Percentiles rank a stretch among this genome's conserved stretches.
Conservation (phyloP, 495 filamentous ascomycete genomes). For the Aspergillus asperescens region DNA sequence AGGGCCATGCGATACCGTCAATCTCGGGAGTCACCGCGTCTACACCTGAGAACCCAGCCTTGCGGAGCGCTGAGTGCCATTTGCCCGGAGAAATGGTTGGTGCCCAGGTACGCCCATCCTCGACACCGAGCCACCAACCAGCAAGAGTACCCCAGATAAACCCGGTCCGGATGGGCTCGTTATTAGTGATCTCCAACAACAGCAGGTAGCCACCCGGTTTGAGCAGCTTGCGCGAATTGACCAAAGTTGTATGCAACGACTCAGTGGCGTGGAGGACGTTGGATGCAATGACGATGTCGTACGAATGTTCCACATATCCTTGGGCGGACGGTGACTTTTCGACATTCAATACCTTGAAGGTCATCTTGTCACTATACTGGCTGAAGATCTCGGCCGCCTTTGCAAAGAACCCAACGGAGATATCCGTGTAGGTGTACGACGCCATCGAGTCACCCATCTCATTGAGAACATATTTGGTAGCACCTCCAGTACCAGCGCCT, state of each 20-base stretch:
- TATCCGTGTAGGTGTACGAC: conserved; percentile 8
- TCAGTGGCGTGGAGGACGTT: conserved; percentile 16
- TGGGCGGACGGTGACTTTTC: conserved; percentile 7
- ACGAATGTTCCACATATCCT: conserved; percentile 14
- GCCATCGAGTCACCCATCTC: neutral
- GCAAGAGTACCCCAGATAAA: conserved; percentile 14
- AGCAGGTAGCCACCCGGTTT: conserved; percentile 24
- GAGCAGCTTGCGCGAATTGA: conserved; percentile 1
- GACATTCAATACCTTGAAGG: conserved; percentile 22
- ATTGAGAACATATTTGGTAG: neutral
- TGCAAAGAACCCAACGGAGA: conserved; percentile 6
- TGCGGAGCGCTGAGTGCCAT: conserved; percentile 29
- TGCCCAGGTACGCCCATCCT: conserved; percentile 19
- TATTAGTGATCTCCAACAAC: conserved; percentile 20
- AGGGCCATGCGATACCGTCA: neutral
- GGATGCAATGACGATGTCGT: conserved; percentile 24
- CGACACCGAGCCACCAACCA: conserved; percentile 37
- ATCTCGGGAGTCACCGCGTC: conserved; percentile 3
- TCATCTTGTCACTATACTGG: neutral
- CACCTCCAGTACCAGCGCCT: conserved; percentile 8
- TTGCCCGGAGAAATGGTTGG: conserved; percentile 24
- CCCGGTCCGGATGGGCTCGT: neutral
- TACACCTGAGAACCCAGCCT: conserved; percentile 29
- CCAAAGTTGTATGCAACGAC: neutral
- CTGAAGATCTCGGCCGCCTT: neutral